phyloP scores from a whole-genome alignment of 192 early-diverging fungal species.

The Dimargaris xerosporica region DNA sequence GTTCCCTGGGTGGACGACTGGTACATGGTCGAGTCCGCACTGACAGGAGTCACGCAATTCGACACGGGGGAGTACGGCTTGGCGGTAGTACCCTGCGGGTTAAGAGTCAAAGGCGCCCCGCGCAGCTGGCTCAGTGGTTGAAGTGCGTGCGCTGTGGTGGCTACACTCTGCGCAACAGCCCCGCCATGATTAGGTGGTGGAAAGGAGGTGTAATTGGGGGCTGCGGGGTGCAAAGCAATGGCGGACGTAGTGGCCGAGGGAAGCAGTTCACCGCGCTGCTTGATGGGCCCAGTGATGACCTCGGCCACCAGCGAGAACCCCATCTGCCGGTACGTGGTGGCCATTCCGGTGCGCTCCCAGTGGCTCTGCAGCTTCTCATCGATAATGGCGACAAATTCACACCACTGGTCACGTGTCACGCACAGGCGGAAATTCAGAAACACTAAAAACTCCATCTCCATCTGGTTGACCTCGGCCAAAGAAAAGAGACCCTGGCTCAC shows the following conservation, averaged over 20 bases:
- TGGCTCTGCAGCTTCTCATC: constrained; percentile 27
- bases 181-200: too few species aligned
- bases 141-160: too few species aligned
- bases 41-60: constrained; percentile 3
- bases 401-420: constrained; percentile 34
- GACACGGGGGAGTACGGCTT: constrained; percentile 2
- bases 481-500: constrained; percentile 37
- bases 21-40: too few species aligned
- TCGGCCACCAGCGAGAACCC: constrained; percentile 10
- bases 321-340: background rate
- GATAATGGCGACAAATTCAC: constrained; percentile 32
- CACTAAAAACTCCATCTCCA: constrained; percentile 46
- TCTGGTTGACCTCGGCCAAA: constrained; percentile 43
- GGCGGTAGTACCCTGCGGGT: background rate
- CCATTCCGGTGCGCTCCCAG: constrained; percentile 6
- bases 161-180: too few species aligned
- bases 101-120: too few species aligned
- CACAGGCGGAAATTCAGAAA: constrained; percentile 34
- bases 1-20: too few species aligned
- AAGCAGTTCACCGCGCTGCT: background rate
- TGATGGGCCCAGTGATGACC: background rate
- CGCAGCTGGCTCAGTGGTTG: too few species aligned
- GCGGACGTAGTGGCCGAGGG: background rate
- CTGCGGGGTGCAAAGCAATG: background rate
- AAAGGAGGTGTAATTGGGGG: background rate